Percentiles rank a stretch among this genome's conserved stretches.
phyloP scores from a whole-genome alignment of 169 alveolate species.

The Eimeria nieschulzi region DNA sequence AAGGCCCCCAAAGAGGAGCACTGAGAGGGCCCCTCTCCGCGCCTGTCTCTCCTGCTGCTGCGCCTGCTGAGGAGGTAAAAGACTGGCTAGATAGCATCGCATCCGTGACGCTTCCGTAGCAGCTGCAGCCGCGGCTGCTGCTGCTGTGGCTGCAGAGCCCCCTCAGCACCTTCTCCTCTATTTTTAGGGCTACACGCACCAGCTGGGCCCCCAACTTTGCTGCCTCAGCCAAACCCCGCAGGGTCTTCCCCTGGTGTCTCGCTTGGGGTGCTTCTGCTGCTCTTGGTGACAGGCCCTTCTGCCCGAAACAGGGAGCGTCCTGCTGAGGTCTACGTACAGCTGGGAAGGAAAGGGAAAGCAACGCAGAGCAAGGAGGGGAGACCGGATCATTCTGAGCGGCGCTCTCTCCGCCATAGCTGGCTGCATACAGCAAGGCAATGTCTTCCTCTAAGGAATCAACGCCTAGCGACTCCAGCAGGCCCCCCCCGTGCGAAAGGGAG shows the following conservation, averaged over 20 bases:
- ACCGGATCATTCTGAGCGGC: too few species aligned
- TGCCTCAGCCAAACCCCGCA: too few species aligned
- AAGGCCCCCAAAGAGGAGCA: background rate
- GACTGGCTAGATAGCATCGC: background rate
- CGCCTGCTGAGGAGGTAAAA: background rate
- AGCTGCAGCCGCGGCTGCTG: slow-evolving; percentile 16
- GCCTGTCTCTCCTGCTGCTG: background rate
- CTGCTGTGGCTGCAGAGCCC: slow-evolving; percentile 32
- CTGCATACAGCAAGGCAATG: too few species aligned
- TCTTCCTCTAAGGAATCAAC: too few species aligned
- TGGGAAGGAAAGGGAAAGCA: too few species aligned
- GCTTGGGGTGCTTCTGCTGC: slow-evolving; percentile 6
- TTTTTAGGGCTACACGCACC: background rate
- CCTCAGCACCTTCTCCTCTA: slow-evolving; percentile 23
- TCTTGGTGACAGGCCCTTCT: background rate
- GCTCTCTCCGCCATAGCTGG: too few species aligned
- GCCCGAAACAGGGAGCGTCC: background rate
- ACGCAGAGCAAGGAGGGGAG: too few species aligned
- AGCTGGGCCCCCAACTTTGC: background rate
- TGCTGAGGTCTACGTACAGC: background rate
- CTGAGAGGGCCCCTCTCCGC: background rate
- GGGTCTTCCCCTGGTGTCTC: too few species aligned
- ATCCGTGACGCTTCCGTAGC: background rate
- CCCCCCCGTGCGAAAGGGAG: too few species aligned
- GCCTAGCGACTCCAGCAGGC: too few species aligned